Evolutionary conservation across 768 basidiomycete species (phyloP), one percentile per base, ranked within the genome.

Genomic region (Kwoniella newhampshirensis): DNA sequence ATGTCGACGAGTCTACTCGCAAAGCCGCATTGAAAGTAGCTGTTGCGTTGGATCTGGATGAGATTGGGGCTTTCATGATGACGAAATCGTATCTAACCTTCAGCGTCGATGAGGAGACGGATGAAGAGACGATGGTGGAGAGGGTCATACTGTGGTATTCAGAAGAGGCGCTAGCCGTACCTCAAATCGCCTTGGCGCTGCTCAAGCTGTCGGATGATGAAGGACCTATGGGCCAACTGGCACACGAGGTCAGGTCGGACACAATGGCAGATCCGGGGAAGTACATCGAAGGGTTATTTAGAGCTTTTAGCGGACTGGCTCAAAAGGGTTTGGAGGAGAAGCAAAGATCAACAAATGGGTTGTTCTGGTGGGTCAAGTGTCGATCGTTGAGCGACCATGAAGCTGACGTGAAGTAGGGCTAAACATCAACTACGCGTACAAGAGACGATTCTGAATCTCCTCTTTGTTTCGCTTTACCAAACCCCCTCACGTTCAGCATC

Each of bases 401-500:
- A 5, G 28, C 27, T 51, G 4, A 41, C 21, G 4, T 48, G 6
- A 15, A 4, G 77, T 86, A 90, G 74, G 74, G 65, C 77, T 1
- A 71, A 61, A 20, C 72, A 74, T 27, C 68, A 73, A 50, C 57
- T 76, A 12, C 73, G 67, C 23, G 86, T 92, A 68, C 93, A 94
- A 73, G 78, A 91, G 39, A 84, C 85, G 11, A 71, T 91, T 40
- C 78, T 96, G 46, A 90, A 96, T 63, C 83, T 93, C 30, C 80
- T 96, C 42, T 97, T 96, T 76, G 89, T 89, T 84, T 82, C 85
- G 4, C 86, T 91, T 83, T 93, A 87, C 85, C 53, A 64, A n/a
- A 84, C 82, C 12, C 86, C 84, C 55, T 28, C 57, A 20, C 55
- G 67, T 21, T 54, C 60, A 5, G 60, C 67, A 7, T 41, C 42